Evolutionary conservation across 805 yeast genomes (phyloP).

Genomic region (Ogataea angusta): DNA sequence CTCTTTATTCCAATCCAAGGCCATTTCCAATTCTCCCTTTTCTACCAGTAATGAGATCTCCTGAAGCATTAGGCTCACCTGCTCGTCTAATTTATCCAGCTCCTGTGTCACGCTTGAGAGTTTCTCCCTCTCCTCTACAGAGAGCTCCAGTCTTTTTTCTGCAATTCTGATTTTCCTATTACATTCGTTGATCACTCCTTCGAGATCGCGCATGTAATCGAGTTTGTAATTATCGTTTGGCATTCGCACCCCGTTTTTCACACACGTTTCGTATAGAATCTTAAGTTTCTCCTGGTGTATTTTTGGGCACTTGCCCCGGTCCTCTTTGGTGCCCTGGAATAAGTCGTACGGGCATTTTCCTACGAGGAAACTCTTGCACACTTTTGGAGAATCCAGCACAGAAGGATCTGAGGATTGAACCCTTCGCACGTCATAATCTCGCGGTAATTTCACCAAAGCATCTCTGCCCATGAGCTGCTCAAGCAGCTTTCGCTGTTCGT

Average conservation of each 20-base stretch:
- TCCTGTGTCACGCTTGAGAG: constrained; percentile 37
- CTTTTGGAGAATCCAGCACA: constrained; percentile 49
- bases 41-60: constrained; percentile 56
- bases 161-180: constrained; percentile 64
- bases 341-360: constrained; percentile 86
- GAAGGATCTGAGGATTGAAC: constrained; percentile 21
- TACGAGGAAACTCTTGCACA: constrained; percentile 80
- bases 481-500: constrained; percentile 69
- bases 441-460: constrained; percentile 33
- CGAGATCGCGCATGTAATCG: constrained; percentile 44
- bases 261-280: constrained; percentile 58
- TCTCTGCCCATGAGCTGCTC: constrained; percentile 81
- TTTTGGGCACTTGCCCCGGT: constrained; percentile 75
- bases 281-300: constrained; percentile 73
- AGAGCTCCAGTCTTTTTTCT: constrained; percentile 60
- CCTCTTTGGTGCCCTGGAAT: constrained; percentile 77
- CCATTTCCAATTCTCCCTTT: constrained; percentile 48
- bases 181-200: constrained; percentile 60
- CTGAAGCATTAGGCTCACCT: constrained; percentile 62
- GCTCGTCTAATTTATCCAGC: constrained; percentile 59
- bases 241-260: constrained; percentile 33
- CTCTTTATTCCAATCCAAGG: constrained; percentile 46
- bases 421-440: constrained; percentile 22
- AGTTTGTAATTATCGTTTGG: constrained; percentile 43
- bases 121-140: constrained; percentile 52